Evolutionary conservation across 805 yeast species (phyloP).

Genomic region (Metschnikowia cerradonensis): DNA sequence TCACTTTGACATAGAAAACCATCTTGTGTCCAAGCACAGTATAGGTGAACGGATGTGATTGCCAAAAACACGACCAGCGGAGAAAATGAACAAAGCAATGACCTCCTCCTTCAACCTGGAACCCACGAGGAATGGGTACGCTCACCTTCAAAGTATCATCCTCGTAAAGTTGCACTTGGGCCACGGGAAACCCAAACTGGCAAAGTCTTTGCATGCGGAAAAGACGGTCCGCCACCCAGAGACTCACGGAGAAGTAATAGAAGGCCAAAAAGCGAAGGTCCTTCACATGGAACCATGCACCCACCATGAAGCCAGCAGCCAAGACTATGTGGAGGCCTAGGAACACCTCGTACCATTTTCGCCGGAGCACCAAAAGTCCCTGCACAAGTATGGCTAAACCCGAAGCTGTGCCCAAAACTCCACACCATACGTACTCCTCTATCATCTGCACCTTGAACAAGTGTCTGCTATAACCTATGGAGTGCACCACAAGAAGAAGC

Average conservation of each 20-base stretch:
- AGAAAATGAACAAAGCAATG: constrained; percentile 56
- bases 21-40: constrained; percentile 17
- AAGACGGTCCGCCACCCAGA: constrained; percentile 33
- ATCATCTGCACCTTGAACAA: constrained; percentile 1
- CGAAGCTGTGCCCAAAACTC: constrained; percentile 40
- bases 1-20: constrained; percentile 30
- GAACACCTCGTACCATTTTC: constrained; percentile 44
- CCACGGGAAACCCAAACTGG: constrained; percentile 57
- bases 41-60: constrained; percentile 65
- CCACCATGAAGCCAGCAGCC: constrained; percentile 42
- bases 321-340: constrained; percentile 30
- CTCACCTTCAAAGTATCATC: constrained; percentile 47
- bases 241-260: constrained; percentile 14
- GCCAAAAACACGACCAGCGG: constrained; percentile 48
- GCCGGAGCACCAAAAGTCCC: constrained; percentile 42
- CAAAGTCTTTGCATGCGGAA: constrained; percentile 52
- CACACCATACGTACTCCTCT: constrained; percentile 25
- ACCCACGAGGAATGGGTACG: constrained; percentile 48
- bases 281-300: constrained; percentile 46
- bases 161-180: constrained; percentile 39
- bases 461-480: constrained; percentile 12
- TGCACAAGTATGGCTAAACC: constrained; percentile 45
- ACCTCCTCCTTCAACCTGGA: constrained; percentile 59
- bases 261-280: constrained; percentile 23
- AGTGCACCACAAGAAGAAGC: constrained; percentile 44